phyloP scores from a whole-genome alignment of 176 grass and related monocot genomes.

The Carex cristatella region DNA sequence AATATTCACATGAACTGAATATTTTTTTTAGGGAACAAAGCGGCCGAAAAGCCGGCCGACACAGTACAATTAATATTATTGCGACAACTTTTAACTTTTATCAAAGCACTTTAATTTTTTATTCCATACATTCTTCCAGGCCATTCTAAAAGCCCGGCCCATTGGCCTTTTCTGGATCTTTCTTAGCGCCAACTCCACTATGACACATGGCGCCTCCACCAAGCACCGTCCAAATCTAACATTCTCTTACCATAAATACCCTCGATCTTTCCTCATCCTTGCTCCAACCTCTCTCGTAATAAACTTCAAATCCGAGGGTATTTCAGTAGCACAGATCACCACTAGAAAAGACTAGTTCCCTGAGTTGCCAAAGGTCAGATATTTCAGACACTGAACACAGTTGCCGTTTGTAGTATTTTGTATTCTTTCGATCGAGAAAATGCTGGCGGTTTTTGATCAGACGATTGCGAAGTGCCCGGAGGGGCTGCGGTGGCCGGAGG shows the following conservation, averaged over 20 bases:
- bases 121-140: background rate
- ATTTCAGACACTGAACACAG: background rate
- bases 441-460: slow-evolving; percentile 66
- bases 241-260: background rate
- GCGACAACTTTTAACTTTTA: background rate
- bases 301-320: background rate
- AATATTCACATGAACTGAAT: too few species aligned
- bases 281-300: background rate
- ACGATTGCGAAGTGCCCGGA: slow-evolving; percentile 61
- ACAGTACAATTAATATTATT: background rate
- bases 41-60: too few species aligned
- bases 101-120: background rate
- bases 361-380: background rate
- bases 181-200: background rate
- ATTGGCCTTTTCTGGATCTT: background rate
- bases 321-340: background rate
- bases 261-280: background rate
- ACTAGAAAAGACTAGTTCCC: background rate
- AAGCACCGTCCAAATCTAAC: slow-evolving; percentile 1
- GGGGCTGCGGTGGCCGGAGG: slow-evolving; percentile 38
- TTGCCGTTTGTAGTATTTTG: background rate
- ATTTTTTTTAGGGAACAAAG: too few species aligned
- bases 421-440: background rate
- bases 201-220: background rate
- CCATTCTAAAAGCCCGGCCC: background rate